Evolutionary conservation across 2,329 filamentous ascomycete species (phyloP).

Genomic region (Diaporthe capsici): DNA sequence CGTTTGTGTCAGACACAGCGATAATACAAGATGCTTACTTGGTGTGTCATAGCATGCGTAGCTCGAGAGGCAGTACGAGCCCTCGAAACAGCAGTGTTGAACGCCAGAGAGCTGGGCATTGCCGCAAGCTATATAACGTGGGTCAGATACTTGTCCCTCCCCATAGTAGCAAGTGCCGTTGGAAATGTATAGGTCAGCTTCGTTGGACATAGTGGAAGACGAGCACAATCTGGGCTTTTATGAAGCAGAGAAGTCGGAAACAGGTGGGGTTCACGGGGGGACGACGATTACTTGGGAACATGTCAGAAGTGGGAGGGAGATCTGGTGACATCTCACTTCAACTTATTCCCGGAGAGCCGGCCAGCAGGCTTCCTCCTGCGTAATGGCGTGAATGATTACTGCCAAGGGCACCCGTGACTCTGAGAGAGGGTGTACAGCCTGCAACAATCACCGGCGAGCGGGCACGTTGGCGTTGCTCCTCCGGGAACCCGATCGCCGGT

Average conservation of each 20-base stretch:
- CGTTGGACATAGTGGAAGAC: conserved; percentile 11
- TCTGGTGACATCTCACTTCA: background rate
- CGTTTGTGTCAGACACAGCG: background rate
- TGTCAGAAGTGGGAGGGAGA: background rate
- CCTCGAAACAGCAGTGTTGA: conserved; percentile 31
- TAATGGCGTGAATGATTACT: background rate
- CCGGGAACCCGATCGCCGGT: background rate
- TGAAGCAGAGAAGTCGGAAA: background rate
- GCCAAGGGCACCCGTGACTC: background rate
- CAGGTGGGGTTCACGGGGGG: background rate
- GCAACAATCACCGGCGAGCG: background rate
- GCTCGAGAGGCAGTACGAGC: conserved; percentile 22
- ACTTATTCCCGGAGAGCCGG: background rate
- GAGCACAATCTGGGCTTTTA: background rate
- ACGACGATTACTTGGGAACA: background rate
- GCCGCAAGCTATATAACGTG: conserved; percentile 24
- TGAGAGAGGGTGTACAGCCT: conserved; percentile 5
- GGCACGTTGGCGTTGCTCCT: background rate
- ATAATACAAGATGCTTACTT: background rate
- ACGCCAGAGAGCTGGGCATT: conserved; percentile 22
- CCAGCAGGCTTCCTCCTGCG: background rate
- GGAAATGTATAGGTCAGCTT: conserved; percentile 29
- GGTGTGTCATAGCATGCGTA: conserved; percentile 28
- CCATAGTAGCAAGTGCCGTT: conserved; percentile 31
- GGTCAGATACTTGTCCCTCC: conserved; percentile 20